phyloP scores from a whole-genome alignment of 306 rosid species.

The Acacia confusa region DNA sequence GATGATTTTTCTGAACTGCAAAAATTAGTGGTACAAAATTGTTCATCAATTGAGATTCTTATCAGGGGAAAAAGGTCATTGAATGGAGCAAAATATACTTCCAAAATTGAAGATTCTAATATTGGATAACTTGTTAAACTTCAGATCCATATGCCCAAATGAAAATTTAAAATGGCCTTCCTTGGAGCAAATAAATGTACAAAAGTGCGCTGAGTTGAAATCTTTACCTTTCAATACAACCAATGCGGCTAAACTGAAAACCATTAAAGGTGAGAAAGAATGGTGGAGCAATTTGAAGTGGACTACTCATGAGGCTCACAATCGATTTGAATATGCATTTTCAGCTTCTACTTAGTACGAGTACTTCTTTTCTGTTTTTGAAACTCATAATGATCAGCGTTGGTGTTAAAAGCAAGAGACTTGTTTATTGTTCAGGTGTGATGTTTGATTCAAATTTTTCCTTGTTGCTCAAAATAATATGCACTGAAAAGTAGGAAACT shows the following conservation, averaged over 20 bases:
- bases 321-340: conserved; percentile 11
- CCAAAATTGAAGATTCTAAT: not conserved
- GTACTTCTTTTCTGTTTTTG: not conserved
- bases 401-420: not conserved
- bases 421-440: not conserved
- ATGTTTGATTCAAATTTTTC: not conserved
- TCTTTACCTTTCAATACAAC: not conserved
- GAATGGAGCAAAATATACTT: no score
- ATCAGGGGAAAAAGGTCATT: no score
- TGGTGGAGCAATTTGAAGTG: conserved; percentile 36
- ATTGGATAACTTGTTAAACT: not conserved
- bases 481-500: no score
- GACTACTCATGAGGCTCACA: not conserved
- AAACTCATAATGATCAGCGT: no score
- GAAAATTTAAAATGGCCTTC: not conserved
- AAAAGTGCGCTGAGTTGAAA: not conserved
- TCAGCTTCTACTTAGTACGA: conserved; percentile 8
- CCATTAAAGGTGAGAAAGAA: not conserved
- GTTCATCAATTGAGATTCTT: no score
- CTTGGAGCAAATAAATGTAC: not conserved
- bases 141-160: not conserved
- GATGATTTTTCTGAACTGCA: no score
- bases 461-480: not conserved
- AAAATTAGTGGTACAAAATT: no score
- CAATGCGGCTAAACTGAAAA: not conserved